Evolutionary conservation across 2,329 filamentous ascomycete species (phyloP).

Genomic region (Teratosphaeria destructans): DNA sequence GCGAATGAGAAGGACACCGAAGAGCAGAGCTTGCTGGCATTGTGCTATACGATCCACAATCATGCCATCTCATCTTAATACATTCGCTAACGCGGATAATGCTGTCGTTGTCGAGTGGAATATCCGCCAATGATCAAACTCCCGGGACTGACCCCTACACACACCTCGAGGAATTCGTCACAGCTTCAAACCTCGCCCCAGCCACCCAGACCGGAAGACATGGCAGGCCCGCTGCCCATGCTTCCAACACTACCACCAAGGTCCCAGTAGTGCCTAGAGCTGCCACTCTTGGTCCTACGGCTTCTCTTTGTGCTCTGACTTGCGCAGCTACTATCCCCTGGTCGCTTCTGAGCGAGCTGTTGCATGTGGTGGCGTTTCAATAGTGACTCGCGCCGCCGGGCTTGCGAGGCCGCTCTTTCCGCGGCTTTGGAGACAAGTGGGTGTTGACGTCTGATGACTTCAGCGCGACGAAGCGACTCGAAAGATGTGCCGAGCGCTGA

Average conservation of each 20-base stretch:
- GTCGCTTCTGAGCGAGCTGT: constrained; percentile 21
- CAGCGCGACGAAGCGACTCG: constrained; percentile 64
- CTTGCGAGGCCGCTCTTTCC: constrained; percentile 23
- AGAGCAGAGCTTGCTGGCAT: neutral
- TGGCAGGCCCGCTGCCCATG: constrained; percentile 35
- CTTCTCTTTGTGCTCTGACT: constrained; percentile 66
- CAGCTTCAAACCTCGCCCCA: constrained; percentile 60
- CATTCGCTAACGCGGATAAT: neutral
- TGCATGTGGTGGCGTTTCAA: constrained; percentile 32
- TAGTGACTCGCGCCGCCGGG: constrained; percentile 9
- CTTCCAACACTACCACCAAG: constrained; percentile 73
- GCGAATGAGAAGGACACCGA: neutral
- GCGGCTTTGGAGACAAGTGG: constrained; percentile 60
- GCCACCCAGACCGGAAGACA: constrained; percentile 44
- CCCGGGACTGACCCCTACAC: neutral
- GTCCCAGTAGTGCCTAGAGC: constrained; percentile 85
- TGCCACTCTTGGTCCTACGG: constrained; percentile 46
- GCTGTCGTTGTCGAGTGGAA: neutral
- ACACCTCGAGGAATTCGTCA: neutral
- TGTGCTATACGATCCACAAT: neutral
- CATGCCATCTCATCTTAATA: neutral
- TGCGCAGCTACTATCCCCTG: constrained; percentile 32
- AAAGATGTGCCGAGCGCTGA: constrained; percentile 33
- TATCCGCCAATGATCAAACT: neutral
- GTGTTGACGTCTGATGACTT: constrained; percentile 79